Percentiles rank a stretch among this genome's conserved stretches.
Evolutionary conservation across 2,329 filamentous ascomycete species (phyloP).

Genomic region (Alternaria sp.): DNA sequence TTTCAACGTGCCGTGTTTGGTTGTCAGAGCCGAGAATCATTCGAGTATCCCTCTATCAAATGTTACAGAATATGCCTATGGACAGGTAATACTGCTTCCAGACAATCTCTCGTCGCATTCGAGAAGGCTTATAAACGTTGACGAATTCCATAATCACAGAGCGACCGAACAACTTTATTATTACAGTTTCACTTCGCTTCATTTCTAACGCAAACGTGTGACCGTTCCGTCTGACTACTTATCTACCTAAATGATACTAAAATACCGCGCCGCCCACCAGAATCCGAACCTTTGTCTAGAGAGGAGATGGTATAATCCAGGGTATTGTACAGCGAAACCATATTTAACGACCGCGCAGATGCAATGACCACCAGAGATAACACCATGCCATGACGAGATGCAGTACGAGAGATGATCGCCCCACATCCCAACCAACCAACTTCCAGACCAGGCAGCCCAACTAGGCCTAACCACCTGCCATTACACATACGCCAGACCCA

Average conservation of each 20-base stretch:
- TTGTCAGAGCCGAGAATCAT: not conserved
- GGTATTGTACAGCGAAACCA: conserved; percentile 44
- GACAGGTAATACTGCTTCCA: not conserved
- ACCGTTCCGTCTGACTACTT: not conserved
- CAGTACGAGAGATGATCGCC: conserved; percentile 1
- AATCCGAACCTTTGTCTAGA: conserved; percentile 32
- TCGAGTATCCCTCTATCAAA: not conserved
- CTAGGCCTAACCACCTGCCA: conserved; percentile 5
- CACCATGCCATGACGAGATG: conserved; percentile 6
- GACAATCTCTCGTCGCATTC: not conserved
- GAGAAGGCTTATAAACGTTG: too few relatives aligned
- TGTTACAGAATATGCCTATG: not conserved
- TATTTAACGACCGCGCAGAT: conserved; percentile 15
- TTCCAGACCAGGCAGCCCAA: conserved; percentile 7
- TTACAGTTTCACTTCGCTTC: not conserved
- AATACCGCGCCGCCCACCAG: not conserved
- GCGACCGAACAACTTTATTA: not conserved
- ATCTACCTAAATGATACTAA: not conserved
- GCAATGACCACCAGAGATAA: conserved; percentile 8
- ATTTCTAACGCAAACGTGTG: not conserved
- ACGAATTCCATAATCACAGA: not conserved
- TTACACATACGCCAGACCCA: conserved; percentile 12
- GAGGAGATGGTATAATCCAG: conserved; percentile 50
- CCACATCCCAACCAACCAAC: not conserved
- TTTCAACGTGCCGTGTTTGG: not conserved